Base-by-base conservation (phyloP, 495 filamentous ascomycete genomes). In the Xylaria acuta region DNA sequence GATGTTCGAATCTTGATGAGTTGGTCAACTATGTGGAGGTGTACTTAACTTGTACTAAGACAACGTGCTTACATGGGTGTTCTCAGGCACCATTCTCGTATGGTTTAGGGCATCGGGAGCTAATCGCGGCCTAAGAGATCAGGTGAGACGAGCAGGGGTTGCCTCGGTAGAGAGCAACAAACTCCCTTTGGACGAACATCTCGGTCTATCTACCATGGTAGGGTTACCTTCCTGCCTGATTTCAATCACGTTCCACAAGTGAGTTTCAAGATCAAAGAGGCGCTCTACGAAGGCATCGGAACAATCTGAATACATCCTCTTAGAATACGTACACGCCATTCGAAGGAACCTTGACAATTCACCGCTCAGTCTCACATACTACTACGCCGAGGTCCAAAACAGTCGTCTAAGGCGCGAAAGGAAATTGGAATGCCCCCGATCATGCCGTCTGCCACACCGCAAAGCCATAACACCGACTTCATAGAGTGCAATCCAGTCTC, bases 51-150 rank as follows among this genome's bases (percentile, higher is more conserved):
- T 8, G 60, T 43, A 27, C 38, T 25, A 43, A 38, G 59, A 62
- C 36, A 62, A 16, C 59, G 59, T 40, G 60, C 38, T 43, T 20
- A 43, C 60, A 64, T 43, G 60, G 60, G 20, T 64, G 36, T 41
- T 22, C 34, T 41, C 49, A 56, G 47, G 49, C 36, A 65, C 34
- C 43, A 36, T 27, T 67, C 65, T 67, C 9, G 9, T 41, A 27
- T 5, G 32, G 64, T 56, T 53, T 56, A 67, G 49, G 49, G 32
- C 8, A 56, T 43, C 49, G 49, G 47, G 47, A 54, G 65, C 65
- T 67, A 56, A 67, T 67, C 65, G 43, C 65, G 47, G 43, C 65
- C 65, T 36, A 67, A 54, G 47, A 40, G 47, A 67, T 53, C 45
- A 67, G 32, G 47, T 67, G 49, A 56, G 36, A 56, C 65, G n/a